A percentile compares a stretch with the other conserved stretches of the same genome.
Evolutionary conservation across 2,329 filamentous ascomycete genomes (phyloP).

Genomic region (Penicillium capsulatum): DNA sequence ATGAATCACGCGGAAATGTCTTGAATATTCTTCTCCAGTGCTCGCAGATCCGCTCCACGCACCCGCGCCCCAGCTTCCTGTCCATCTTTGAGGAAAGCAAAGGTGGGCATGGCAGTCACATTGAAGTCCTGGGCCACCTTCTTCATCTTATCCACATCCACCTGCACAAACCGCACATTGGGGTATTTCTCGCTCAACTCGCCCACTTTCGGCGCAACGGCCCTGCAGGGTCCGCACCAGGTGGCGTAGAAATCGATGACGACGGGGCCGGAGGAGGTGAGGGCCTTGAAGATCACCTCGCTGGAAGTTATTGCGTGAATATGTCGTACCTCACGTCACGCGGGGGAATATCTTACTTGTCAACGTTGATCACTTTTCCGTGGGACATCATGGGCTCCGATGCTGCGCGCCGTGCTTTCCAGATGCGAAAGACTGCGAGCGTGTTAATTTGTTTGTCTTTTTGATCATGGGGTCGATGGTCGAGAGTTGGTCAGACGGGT

Average conservation of each 20-base stretch:
- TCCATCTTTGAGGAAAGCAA: slow-evolving; percentile 41
- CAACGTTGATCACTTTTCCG: slow-evolving; percentile 36
- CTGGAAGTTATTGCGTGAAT: slow-evolving; percentile 43
- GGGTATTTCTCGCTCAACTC: slow-evolving; percentile 50
- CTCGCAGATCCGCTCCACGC: slow-evolving; percentile 27
- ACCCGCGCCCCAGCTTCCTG: slow-evolving; percentile 28
- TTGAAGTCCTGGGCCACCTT: slow-evolving; percentile 49
- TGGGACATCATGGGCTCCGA: slow-evolving; percentile 27
- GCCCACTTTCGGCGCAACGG: slow-evolving; percentile 51
- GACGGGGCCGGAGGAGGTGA: slow-evolving; percentile 48
- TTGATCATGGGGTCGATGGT: no score
- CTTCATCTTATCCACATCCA: slow-evolving; percentile 52
- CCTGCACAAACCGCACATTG: slow-evolving; percentile 51
- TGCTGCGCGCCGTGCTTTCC: slow-evolving; percentile 10
- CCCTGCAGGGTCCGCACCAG: slow-evolving; percentile 57
- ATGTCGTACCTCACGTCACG: not conserved
- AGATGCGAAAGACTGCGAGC: slow-evolving; percentile 15
- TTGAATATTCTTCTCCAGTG: slow-evolving; percentile 28
- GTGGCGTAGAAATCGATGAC: slow-evolving; percentile 53
- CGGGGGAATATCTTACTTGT: slow-evolving; percentile 29
- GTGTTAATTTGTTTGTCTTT: slow-evolving; percentile 1
- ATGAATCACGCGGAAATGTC: slow-evolving; percentile 16
- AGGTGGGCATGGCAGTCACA: slow-evolving; percentile 48
- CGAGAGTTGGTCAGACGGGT: no score
- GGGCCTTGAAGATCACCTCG: slow-evolving; percentile 56